These are phyloP conservation scores for Sutorius eximius DNA, from an alignment of 1,284 basidiomycete genomes.

Conservation along the genomic window DNA sequence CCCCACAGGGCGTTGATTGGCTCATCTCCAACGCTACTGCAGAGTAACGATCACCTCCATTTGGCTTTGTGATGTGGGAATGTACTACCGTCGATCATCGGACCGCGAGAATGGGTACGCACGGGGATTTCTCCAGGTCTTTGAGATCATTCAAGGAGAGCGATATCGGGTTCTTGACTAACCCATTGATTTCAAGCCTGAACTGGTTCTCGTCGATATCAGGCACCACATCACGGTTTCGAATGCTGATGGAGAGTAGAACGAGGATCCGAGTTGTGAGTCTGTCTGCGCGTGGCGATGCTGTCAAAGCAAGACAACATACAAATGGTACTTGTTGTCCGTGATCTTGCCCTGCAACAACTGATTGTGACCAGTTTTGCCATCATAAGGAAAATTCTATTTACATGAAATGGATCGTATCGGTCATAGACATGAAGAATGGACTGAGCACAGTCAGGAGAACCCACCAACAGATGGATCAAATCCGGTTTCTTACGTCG, in stretches of 20 bases:
- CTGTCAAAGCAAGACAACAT: not conserved
- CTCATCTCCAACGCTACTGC: slow-evolving; percentile 61
- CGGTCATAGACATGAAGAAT: too few species aligned
- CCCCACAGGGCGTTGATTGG: slow-evolving; percentile 58
- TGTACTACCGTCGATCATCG: slow-evolving; percentile 32
- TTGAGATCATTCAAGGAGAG: slow-evolving; percentile 19
- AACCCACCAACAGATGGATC: slow-evolving; percentile 54
- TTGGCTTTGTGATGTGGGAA: slow-evolving; percentile 37
- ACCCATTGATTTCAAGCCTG: slow-evolving; percentile 14
- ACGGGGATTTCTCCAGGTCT: slow-evolving; percentile 18
- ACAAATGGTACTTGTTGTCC: slow-evolving; percentile 22
- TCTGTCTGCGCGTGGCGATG: not conserved
- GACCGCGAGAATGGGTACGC: not conserved
- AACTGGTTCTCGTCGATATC: slow-evolving; percentile 17
- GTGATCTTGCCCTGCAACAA: slow-evolving; percentile 15
- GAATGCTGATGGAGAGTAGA: slow-evolving; percentile 4
- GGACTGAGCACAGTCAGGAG: not conserved
- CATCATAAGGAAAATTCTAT: slow-evolving; percentile 20
- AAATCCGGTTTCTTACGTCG: slow-evolving; percentile 55
- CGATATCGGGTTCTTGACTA: slow-evolving; percentile 10
- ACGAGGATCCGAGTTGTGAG: not conserved
- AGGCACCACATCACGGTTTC: slow-evolving; percentile 19
- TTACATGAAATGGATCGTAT: not conserved
- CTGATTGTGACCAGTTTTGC: slow-evolving; percentile 19
- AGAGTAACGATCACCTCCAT: slow-evolving; percentile 51